phyloP scores from a whole-genome alignment of 1,139 yeast genomes.

The Sugiyamaella japonica region DNA sequence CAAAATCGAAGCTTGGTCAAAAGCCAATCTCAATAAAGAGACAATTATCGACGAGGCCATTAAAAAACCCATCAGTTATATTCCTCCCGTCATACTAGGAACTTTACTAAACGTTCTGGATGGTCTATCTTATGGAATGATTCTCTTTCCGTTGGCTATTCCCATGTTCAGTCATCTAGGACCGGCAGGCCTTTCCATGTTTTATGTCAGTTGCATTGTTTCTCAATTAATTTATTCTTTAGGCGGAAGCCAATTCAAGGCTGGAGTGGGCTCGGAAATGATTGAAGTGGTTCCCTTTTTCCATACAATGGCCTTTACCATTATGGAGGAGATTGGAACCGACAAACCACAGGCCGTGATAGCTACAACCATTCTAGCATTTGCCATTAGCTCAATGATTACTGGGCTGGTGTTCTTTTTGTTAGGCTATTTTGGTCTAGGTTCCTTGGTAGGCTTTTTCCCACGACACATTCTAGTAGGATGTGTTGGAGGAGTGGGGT shows the following conservation, averaged over 20 bases:
- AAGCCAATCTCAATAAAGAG: constrained; percentile 11
- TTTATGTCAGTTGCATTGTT: constrained; percentile 82
- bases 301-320: constrained; percentile 86
- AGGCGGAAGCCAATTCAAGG: constrained; percentile 86
- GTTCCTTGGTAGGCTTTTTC: constrained; percentile 88
- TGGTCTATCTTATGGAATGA: constrained; percentile 96
- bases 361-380: constrained; percentile 85
- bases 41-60: constrained; percentile 9
- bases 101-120: constrained; percentile 81
- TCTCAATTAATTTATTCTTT: constrained; percentile 84
- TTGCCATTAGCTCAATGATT: constrained; percentile 75
- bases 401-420: constrained; percentile 80
- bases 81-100: constrained; percentile 84
- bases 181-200: constrained; percentile 90
- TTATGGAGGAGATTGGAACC: constrained; percentile 58
- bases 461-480: constrained; percentile 96
- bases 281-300: constrained; percentile 97
- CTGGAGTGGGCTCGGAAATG: constrained; percentile 97
- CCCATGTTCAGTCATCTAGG: constrained; percentile 74
- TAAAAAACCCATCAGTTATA: constrained; percentile 48
- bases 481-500: constrained; percentile 98
- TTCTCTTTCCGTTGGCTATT: constrained; percentile 87
- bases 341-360: constrained; percentile 60
- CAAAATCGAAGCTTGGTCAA: constrained; percentile 12
- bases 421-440: constrained; percentile 77